A percentile compares a stretch with the other conserved stretches of the same genome.
phyloP scores from a whole-genome alignment of 2,329 filamentous ascomycete genomes.

The Cladosporium sp. region DNA sequence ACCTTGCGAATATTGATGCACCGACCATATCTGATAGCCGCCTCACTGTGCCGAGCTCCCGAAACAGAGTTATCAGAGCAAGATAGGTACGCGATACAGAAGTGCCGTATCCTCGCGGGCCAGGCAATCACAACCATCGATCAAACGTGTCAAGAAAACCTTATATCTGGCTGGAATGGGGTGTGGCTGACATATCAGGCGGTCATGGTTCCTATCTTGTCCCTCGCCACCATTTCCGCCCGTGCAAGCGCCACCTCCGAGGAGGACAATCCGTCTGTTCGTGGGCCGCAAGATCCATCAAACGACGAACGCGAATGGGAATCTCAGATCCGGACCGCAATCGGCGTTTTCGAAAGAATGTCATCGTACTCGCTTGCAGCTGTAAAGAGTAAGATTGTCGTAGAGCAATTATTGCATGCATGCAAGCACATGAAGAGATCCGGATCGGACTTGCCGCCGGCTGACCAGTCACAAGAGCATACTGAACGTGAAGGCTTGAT shows the following conservation, averaged over 20 bases:
- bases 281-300: constrained; percentile 14
- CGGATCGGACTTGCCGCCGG: background rate
- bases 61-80: constrained; percentile 58
- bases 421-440: constrained; percentile 28
- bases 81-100: constrained; percentile 67
- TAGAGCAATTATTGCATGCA: constrained; percentile 46
- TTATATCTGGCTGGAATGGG: constrained; percentile 78
- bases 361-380: constrained; percentile 49
- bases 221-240: constrained; percentile 55
- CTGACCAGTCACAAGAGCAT: background rate
- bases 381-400: constrained; percentile 45
- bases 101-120: constrained; percentile 70
- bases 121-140: constrained; percentile 73
- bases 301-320: constrained; percentile 45
- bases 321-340: constrained; percentile 43
- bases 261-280: background rate
- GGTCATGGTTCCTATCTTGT: constrained; percentile 75
- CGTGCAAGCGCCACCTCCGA: constrained; percentile 22
- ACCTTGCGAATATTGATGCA: constrained; percentile 76
- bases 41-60: constrained; percentile 57
- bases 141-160: constrained; percentile 68
- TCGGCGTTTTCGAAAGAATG: constrained; percentile 47
- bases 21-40: constrained; percentile 68
- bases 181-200: constrained; percentile 83
- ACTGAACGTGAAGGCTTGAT: background rate